Evolutionary conservation across 2,329 filamentous ascomycete species (phyloP).

Genomic region (Fusarium sp.): DNA sequence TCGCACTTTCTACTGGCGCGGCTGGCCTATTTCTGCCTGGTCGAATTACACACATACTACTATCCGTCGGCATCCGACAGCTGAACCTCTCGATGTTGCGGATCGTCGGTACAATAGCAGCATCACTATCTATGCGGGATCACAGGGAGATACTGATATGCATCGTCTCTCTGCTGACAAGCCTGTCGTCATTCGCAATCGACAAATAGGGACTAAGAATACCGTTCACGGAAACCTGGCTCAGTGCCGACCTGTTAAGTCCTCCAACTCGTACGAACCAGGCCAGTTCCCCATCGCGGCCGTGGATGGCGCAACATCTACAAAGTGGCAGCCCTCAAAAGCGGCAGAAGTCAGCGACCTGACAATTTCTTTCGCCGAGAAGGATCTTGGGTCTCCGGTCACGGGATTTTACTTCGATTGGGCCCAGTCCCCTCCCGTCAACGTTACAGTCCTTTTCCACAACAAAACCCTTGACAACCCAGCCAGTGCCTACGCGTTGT

Average conservation of each 20-base stretch:
- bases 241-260: background rate
- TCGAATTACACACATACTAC: constrained; percentile 3
- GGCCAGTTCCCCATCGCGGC: background rate
- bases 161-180: background rate
- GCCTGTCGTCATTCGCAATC: background rate
- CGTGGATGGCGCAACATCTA: constrained; percentile 3
- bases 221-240: background rate
- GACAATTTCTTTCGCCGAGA: background rate
- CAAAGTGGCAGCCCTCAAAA: constrained; percentile 9
- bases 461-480: background rate
- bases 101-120: background rate
- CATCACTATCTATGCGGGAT: background rate
- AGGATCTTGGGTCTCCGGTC: background rate
- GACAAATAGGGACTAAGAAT: background rate
- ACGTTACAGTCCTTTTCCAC: background rate
- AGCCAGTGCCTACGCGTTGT: accelerated
- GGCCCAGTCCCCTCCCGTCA: background rate
- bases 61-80: background rate
- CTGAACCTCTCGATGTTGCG: constrained; percentile 3
- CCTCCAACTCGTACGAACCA: background rate
- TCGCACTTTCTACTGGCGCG: constrained; percentile 5
- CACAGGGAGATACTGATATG: background rate
- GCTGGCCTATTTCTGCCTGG: constrained; percentile 10
- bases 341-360: background rate
- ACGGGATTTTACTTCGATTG: constrained; percentile 6